Conservation (phyloP, 1,284 basidiomycete genomes). For the Ceratobasidium sp. region DNA sequence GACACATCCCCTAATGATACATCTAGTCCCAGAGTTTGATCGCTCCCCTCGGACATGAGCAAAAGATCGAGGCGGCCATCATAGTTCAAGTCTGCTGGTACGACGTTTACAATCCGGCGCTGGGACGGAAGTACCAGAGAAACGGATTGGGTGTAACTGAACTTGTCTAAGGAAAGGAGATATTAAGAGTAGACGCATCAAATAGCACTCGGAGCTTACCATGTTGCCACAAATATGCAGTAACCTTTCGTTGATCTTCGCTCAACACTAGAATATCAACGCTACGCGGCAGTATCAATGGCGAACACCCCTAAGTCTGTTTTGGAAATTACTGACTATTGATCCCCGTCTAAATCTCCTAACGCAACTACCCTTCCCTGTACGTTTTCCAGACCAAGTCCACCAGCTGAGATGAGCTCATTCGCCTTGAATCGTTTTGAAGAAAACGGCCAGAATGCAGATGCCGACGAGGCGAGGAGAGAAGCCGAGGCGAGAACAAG, state of each 20-base stretch:
- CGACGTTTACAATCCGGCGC: conserved; percentile 65
- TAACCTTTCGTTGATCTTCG: conserved; percentile 73
- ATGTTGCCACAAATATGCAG: conserved; percentile 85
- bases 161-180: conserved; percentile 58
- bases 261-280: conserved; percentile 82
- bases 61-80: conserved; percentile 90
- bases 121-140: conserved; percentile 48
- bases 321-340: conserved; percentile 70
- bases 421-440: conserved; percentile 88
- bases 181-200: neutral
- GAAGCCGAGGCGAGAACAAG: conserved; percentile 7
- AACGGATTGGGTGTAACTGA: conserved; percentile 63
- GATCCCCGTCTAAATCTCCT: conserved; percentile 95
- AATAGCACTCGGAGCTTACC: conserved; percentile 57
- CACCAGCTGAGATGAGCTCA: conserved; percentile 80
- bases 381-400: conserved; percentile 74
- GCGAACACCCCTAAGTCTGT: neutral
- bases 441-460: conserved; percentile 77
- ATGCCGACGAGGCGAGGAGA: conserved; percentile 32
- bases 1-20: conserved; percentile 71
- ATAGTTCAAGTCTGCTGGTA: conserved; percentile 93
- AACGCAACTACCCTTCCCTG: conserved; percentile 81
- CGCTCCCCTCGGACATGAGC: conserved; percentile 69
- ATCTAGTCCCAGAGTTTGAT: conserved; percentile 64
- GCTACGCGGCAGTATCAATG: conserved; percentile 53